These are phyloP conservation scores for Neoconidiobolus thromboides DNA, from an alignment of 371 early-diverging fungal genomes.

Conservation along the genomic window DNA sequence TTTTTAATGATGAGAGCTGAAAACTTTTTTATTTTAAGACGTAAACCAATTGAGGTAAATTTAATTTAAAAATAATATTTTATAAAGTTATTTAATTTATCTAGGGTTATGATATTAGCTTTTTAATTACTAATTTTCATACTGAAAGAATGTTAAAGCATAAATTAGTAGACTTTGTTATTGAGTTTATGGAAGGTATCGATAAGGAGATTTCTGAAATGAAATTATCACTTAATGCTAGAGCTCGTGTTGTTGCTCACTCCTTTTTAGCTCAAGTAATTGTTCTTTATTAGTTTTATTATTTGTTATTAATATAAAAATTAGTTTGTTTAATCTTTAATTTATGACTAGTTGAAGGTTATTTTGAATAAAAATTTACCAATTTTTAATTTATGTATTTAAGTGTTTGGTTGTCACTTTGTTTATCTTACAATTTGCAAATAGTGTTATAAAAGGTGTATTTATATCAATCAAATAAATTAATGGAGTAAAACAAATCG, in stretches of 20 bases:
- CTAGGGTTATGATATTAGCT: slow-evolving; percentile 88
- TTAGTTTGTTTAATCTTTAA: not conserved
- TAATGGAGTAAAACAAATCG: not conserved
- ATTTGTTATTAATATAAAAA: not conserved
- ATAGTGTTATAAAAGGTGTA: not conserved
- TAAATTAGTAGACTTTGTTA: slow-evolving; percentile 93
- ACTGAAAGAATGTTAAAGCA: slow-evolving; percentile 94
- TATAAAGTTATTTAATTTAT: not conserved
- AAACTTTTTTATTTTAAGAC: slow-evolving; percentile 80
- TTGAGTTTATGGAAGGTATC: slow-evolving; percentile 96
- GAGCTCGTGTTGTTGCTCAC: slow-evolving; percentile 88
- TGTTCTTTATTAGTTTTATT: not conserved
- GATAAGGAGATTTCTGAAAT: slow-evolving; percentile 97
- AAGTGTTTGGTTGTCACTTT: not conserved
- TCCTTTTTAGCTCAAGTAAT: slow-evolving; percentile 38
- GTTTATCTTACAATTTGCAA: not conserved
- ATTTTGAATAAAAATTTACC: not conserved
- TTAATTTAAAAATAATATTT: not conserved
- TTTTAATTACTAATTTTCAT: slow-evolving; percentile 87
- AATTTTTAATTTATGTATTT: not conserved
- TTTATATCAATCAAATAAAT: not conserved
- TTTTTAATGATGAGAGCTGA: slow-evolving; percentile 95
- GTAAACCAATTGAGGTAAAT: slow-evolving; percentile 70
- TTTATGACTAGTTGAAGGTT: not conserved
- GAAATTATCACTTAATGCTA: slow-evolving; percentile 86